Base-by-base conservation (phyloP, 2,329 filamentous ascomycete genomes). In the Sordariomycetes sp. region DNA sequence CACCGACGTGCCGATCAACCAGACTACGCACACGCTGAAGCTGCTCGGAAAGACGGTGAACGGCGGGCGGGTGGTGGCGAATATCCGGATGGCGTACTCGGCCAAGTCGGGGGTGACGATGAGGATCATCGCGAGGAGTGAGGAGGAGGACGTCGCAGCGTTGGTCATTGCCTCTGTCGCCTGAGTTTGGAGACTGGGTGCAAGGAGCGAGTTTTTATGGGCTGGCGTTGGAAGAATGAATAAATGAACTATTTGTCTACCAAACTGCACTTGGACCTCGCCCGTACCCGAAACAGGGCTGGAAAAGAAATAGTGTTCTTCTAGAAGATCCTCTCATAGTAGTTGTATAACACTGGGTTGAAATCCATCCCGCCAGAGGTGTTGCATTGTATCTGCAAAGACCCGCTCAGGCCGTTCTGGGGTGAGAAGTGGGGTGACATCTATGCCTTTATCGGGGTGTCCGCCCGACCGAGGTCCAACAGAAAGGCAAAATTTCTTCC, bases 41-140 rank as follows among this genome's bases (percentile, higher is more conserved):
- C 79, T 99, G 40, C 88, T 97, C 71, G 94, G 94, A 70, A 97
- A 97, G 84, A 96, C 90, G 51, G 87, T 97, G 62, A 86, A 83
- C 37, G 94, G 93, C 40, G 94, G 94, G 64, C 87, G 88, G 67
- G 93, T 99, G 18, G 90, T 92, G 59, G 89, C 88, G 61, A 86
- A 84, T 63, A 85, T 97, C 63, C 84, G 91, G 73, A 96, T 99
- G 92, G 94, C 92, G 1, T 97, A 85, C 74, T 95, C 90, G 61
- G 85, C 88, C 66, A 96, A 95, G 80, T 87, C 87, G 55, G 94
- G 94, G 57, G 91, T 97, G 28, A 97, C 94, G 60, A 95, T 93
- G 68, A 97, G 97, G 82, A 90, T 99, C 65, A 89, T 87, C 57
- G 89, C 93, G 61, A 83, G 94, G 69, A 89, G 88, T 71, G 94